Conservation (phyloP, 345 rosid genomes). For the Noccaea bulbosa region DNA sequence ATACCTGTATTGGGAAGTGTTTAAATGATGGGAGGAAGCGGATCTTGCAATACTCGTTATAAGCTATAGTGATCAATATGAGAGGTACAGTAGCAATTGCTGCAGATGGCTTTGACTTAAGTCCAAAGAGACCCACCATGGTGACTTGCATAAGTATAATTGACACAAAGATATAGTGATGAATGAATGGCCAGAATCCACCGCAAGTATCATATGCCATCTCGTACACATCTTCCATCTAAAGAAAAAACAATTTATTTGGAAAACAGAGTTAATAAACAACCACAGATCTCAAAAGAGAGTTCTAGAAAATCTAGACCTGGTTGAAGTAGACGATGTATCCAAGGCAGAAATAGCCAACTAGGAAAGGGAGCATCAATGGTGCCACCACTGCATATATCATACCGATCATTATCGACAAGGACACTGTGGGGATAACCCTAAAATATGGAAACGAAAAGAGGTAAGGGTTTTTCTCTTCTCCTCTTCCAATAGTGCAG, state of each 20-base stretch:
- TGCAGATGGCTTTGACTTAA: slow-evolving; percentile 89
- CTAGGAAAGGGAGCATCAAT: slow-evolving; percentile 77
- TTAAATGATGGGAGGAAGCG: slow-evolving; percentile 83
- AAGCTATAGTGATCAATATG: slow-evolving; percentile 63
- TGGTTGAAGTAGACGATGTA: slow-evolving; percentile 80
- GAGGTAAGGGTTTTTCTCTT: slow-evolving; percentile 69
- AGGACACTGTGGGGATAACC: slow-evolving; percentile 70
- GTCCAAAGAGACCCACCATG: slow-evolving; percentile 88
- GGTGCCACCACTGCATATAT: slow-evolving; percentile 88
- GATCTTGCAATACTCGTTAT: slow-evolving; percentile 88
- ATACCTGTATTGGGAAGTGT: slow-evolving; percentile 62
- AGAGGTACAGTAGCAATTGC: slow-evolving; percentile 79
- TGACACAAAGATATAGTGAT: slow-evolving; percentile 69
- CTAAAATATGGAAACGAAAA: slow-evolving; percentile 76
- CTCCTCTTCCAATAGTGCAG: slow-evolving; percentile 52
- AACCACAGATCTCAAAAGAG: neutral
- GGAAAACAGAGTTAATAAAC: too few species aligned
- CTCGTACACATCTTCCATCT: slow-evolving; percentile 81
- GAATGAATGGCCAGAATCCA: slow-evolving; percentile 75
- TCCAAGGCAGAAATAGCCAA: slow-evolving; percentile 81
- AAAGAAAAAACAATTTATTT: too few species aligned
- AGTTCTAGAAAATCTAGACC: slow-evolving; percentile 47
- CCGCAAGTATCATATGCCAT: slow-evolving; percentile 80
- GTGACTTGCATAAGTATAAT: slow-evolving; percentile 89
- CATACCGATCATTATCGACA: slow-evolving; percentile 76